phyloP scores from a whole-genome alignment of 257 asterid genomes.

The Solanum clarkiae region DNA sequence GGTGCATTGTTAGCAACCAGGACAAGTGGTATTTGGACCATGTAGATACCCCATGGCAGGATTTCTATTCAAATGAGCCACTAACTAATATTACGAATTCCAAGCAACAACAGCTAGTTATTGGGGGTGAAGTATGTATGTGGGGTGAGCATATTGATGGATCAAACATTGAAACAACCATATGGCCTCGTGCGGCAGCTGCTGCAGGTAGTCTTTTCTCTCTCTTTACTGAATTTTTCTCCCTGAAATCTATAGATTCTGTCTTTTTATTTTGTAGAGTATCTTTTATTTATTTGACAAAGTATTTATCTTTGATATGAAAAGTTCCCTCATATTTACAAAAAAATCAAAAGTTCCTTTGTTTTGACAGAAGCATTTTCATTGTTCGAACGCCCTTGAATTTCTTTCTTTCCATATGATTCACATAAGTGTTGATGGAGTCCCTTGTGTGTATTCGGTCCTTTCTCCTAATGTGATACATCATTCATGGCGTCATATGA shows the following conservation, averaged over 20 bases:
- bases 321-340: neutral
- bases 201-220: constrained; percentile 61
- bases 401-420: neutral
- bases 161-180: constrained; percentile 75
- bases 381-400: neutral
- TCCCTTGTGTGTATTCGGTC: neutral
- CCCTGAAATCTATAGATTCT: neutral
- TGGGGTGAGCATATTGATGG: constrained; percentile 80
- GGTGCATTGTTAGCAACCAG: constrained; percentile 91
- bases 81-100: constrained; percentile 61
- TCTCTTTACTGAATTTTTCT: neutral
- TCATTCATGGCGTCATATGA: neutral
- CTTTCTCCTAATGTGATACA: neutral
- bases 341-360: neutral
- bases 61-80: constrained; percentile 73
- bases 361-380: neutral
- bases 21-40: constrained; percentile 91
- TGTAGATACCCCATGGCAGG: constrained; percentile 72
- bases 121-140: constrained; percentile 88
- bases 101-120: constrained; percentile 50
- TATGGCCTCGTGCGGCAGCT: constrained; percentile 98
- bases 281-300: neutral
- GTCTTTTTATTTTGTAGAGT: neutral
- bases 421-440: neutral
- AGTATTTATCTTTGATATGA: neutral